phyloP scores from a whole-genome alignment of 306 rosid genomes.

The Sindora glabra region DNA sequence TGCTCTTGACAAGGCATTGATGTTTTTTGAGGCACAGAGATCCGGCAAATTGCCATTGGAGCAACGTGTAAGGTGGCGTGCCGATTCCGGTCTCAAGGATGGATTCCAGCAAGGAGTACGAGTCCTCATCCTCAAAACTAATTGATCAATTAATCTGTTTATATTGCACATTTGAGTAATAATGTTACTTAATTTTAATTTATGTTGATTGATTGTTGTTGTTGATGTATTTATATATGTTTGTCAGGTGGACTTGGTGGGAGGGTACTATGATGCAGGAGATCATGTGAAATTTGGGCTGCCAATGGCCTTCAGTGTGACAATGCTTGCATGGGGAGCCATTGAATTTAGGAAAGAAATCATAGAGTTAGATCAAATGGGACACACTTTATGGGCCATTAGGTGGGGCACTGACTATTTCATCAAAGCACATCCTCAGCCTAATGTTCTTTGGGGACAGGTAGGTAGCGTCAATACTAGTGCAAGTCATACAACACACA shows the following conservation, averaged over 20 bases:
- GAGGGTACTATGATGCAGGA: slow-evolving; percentile 95
- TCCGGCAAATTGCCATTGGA: slow-evolving; percentile 57
- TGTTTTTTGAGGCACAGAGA: slow-evolving; percentile 79
- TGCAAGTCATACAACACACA: no score
- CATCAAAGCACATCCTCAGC: slow-evolving; percentile 72
- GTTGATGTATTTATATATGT: background rate
- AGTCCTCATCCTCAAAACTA: background rate
- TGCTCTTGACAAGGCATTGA: slow-evolving; percentile 65
- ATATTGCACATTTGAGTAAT: background rate
- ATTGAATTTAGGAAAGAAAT: slow-evolving; percentile 66
- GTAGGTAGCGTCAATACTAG: no score
- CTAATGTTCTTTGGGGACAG: slow-evolving; percentile 87
- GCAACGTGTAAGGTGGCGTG: slow-evolving; percentile 67
- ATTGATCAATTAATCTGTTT: background rate
- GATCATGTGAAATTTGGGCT: slow-evolving; percentile 89
- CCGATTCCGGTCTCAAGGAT: slow-evolving; percentile 67
- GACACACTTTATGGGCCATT: slow-evolving; percentile 53
- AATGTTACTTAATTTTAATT: no score
- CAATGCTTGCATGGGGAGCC: slow-evolving; percentile 87
- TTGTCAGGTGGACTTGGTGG: slow-evolving; percentile 65
- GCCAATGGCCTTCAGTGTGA: slow-evolving; percentile 76
- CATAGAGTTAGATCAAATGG: slow-evolving; percentile 47
- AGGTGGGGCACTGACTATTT: slow-evolving; percentile 86
- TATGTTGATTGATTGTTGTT: no score
- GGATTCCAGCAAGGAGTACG: slow-evolving; percentile 74